Evolutionary conservation across 1,284 basidiomycete species (phyloP), one percentile per base, ranked within the genome.

Genomic region (Cerrena zonata): DNA sequence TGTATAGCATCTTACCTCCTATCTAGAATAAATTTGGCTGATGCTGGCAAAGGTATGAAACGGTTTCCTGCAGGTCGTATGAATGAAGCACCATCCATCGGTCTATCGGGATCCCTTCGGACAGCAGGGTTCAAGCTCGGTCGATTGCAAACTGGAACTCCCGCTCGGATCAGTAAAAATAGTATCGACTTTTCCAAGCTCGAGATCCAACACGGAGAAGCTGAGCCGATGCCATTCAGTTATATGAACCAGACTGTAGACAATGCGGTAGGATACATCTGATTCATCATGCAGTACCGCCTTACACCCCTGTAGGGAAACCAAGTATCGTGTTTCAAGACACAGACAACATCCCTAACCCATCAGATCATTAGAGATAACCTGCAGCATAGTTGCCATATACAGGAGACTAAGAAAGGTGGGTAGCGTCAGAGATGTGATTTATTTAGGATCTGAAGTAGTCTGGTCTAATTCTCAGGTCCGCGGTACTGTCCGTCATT

Each of bases 401-500:
- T 94, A 18, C 87, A 89, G 59, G 91, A 94, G 65, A 88, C 89
- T 0, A 87, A 86, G 64, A 90, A 86, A 69, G 90, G 88, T 82
- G 22, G 27, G 54, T n/a, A n/a, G 11, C 11, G n/a, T 36, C 39
- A 10, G 5, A 40, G 13, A 40, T 10, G 39, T 22, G 13, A 18
- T 40, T 18, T 40, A 10, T 11, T 36, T n/a, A 36, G 34, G 34
- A 36, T 50, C 27, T 19, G 36, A 22, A 47, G 10, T 34, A 37
- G 7, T 21, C 4, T n/a, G 13, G 26, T 25, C 45, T 36, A 15
- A 37, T 22, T 18, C 18, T 27, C 55, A 86, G 91, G 91, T 1
- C 92, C 92, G 3, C 79, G 92, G 21, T 94, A 94, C 66, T 95
- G 92, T 58, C 92, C 92, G 1, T 93, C 90, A 1, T 75, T 95